These are phyloP conservation scores for Tanacetum coccineum DNA, from an alignment of 129 eudicot species.

Conservation along the genomic window DNA sequence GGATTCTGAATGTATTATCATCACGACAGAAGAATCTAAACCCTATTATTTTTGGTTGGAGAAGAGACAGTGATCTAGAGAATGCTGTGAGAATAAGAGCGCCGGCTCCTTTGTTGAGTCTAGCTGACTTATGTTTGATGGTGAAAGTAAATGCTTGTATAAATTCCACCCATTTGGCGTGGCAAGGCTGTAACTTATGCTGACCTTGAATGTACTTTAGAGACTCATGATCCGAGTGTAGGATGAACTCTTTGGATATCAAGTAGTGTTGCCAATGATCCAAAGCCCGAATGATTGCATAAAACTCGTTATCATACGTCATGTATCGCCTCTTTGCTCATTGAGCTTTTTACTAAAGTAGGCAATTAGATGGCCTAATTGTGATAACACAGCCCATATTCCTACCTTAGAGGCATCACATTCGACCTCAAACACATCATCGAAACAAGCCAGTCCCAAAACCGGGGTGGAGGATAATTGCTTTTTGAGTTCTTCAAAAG, in stretches of 20 bases:
- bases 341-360: constrained; percentile 1
- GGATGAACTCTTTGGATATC: neutral
- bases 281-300: too few relatives aligned
- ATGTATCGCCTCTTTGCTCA: neutral
- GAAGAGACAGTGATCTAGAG: neutral
- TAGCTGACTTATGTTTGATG: neutral
- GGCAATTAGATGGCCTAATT: neutral
- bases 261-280: neutral
- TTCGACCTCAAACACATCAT: neutral
- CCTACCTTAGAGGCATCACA: constrained; percentile 6
- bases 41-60: neutral
- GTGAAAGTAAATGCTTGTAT: too few relatives aligned
- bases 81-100: neutral
- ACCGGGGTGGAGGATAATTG: neutral
- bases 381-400: neutral
- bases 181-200: too few relatives aligned
- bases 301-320: too few relatives aligned
- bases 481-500: neutral
- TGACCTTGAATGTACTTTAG: too few relatives aligned
- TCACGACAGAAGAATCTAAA: neutral
- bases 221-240: neutral
- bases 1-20: too few relatives aligned
- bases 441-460: neutral
- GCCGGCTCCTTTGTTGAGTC: neutral
- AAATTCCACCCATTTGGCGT: too few relatives aligned